These are phyloP conservation scores for Proteromonas lacertae DNA, from an alignment of 352 stramenopile genomes.

Conservation along the genomic window DNA sequence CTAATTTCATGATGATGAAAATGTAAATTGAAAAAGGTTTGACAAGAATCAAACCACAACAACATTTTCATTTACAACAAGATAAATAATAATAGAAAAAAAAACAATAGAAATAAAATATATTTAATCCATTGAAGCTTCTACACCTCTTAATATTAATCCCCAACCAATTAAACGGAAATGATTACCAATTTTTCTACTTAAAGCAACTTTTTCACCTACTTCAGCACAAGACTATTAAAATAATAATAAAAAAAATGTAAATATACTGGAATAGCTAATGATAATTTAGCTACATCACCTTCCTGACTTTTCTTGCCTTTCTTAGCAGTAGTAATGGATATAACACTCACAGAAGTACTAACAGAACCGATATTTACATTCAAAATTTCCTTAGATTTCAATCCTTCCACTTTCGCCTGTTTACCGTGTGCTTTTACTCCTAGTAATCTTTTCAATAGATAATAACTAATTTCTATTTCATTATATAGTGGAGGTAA, in stretches of 20 bases:
- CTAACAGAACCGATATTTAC: conserved; percentile 98
- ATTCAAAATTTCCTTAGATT: conserved; percentile 95
- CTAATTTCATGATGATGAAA: conserved; percentile 45
- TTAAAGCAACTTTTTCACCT: conserved; percentile 99
- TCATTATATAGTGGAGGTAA: conserved; percentile 94
- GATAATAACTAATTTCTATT: conserved; percentile 94
- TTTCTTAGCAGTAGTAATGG: too few relatives aligned
- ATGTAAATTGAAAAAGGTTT: too few relatives aligned
- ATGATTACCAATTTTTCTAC: conserved; percentile 78
- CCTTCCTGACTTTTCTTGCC: too few relatives aligned
- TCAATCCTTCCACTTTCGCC: conserved; percentile 92
- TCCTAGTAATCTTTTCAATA: conserved; percentile 86
- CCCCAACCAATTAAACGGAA: conserved; percentile 98
- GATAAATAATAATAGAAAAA: too few relatives aligned
- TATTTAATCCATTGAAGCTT: too few relatives aligned
- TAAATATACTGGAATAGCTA: too few relatives aligned
- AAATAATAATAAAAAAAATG: conserved; percentile 92
- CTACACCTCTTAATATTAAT: conserved; percentile 80
- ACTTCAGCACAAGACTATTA: conserved; percentile 95
- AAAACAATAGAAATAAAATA: too few relatives aligned
- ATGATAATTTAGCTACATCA: too few relatives aligned
- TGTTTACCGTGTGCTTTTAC: conserved; percentile 98
- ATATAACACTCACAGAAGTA: conserved; percentile 72
- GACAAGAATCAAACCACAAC: too few relatives aligned
- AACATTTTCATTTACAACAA: too few relatives aligned